Percentiles rank a stretch among this genome's conserved stretches.
phyloP scores from a whole-genome alignment of 148 eudicot species.

The Hydrangea macrophylla region DNA sequence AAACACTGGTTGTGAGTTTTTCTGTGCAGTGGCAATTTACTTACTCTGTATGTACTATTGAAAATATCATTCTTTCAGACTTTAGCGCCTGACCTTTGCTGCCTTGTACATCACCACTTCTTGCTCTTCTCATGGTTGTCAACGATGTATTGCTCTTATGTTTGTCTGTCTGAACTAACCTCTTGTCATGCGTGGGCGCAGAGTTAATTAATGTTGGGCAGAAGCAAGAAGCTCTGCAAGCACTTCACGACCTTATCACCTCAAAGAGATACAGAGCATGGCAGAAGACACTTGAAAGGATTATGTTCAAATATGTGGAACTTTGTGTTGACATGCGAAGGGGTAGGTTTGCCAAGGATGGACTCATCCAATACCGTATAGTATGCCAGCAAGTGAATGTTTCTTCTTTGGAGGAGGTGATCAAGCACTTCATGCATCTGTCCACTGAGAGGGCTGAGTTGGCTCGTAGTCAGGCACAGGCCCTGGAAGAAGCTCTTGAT shows the following conservation, averaged over 20 bases:
- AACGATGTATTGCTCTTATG: background rate
- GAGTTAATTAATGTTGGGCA: slow-evolving; percentile 92
- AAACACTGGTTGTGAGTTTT: background rate
- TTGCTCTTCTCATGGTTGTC: background rate
- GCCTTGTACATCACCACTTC: background rate
- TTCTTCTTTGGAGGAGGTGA: slow-evolving; percentile 84
- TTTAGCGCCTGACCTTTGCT: background rate
- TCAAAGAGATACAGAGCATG: slow-evolving; percentile 86
- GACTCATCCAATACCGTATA: slow-evolving; percentile 81
- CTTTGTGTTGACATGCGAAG: slow-evolving; percentile 88
- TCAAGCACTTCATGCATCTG: slow-evolving; percentile 89
- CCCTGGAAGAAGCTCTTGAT: slow-evolving; percentile 88
- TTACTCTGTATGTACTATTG: background rate
- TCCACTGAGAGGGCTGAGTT: slow-evolving; percentile 84
- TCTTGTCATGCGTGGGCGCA: slow-evolving; percentile 29
- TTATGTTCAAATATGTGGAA: slow-evolving; percentile 82
- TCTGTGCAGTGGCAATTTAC: background rate
- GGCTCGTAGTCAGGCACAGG: slow-evolving; percentile 87
- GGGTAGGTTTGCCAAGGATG: slow-evolving; percentile 91
- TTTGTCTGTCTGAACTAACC: background rate
- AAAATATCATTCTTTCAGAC: background rate
- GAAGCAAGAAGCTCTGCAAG: slow-evolving; percentile 77
- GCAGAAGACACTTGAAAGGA: slow-evolving; percentile 75
- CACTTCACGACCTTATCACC: slow-evolving; percentile 78
- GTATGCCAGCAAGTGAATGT: slow-evolving; percentile 96